Evolutionary conservation across 306 rosid species (phyloP).

Genomic region (Bauhinia variegata): DNA sequence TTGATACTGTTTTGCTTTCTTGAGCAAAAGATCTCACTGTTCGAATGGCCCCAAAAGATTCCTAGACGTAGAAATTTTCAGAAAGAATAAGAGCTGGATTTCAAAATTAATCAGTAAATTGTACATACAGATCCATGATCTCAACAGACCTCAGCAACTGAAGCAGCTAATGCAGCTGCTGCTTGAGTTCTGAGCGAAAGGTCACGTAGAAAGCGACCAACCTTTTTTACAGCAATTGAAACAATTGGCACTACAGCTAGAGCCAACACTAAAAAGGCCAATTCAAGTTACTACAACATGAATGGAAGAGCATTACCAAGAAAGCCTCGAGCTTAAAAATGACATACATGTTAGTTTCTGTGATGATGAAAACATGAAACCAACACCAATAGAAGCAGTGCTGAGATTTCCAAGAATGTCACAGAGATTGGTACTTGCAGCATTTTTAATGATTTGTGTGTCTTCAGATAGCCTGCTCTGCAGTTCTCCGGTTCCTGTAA

Average conservation of each 20-base stretch:
- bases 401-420: slow-evolving; percentile 52
- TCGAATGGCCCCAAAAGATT: slow-evolving; percentile 55
- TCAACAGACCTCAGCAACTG: slow-evolving; percentile 54
- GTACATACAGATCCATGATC: too few relatives aligned
- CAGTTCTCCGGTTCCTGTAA: slow-evolving; percentile 59
- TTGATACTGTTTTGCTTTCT: slow-evolving; percentile 43
- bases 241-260: slow-evolving; percentile 49
- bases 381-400: slow-evolving; percentile 50
- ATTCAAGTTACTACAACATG: not conserved
- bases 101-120: not conserved
- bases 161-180: slow-evolving; percentile 56
- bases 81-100: not conserved
- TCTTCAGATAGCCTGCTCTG: slow-evolving; percentile 59
- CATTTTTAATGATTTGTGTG: slow-evolving; percentile 54
- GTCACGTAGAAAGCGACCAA: slow-evolving; percentile 54
- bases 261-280: slow-evolving; percentile 40
- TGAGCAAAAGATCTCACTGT: slow-evolving; percentile 58
- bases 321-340: not conserved
- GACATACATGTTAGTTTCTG: slow-evolving; percentile 50
- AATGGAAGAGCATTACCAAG: not conserved
- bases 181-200: slow-evolving; percentile 57
- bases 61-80: slow-evolving; percentile 28
- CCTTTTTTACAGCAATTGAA: slow-evolving; percentile 49
- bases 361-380: slow-evolving; percentile 52
- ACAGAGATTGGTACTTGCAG: slow-evolving; percentile 58